Evolutionary conservation across 192 early-diverging fungal species (phyloP).

Genomic region (Linnemannia schmuckeri): DNA sequence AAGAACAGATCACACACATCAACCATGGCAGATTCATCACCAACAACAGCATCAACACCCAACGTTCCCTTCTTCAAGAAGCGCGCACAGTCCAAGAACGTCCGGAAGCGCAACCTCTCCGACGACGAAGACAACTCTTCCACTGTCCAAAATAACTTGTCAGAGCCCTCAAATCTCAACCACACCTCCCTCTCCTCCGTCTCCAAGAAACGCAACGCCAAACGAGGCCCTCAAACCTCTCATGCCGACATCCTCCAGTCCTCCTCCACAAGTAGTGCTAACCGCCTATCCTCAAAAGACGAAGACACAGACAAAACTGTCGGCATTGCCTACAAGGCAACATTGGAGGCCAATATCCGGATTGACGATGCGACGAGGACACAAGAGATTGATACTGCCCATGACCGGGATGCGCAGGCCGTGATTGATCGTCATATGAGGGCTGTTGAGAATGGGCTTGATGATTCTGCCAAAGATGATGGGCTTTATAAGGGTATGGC

Average conservation of each 20-base stretch:
- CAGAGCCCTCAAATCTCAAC: conserved; percentile 47
- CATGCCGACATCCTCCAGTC: conserved; percentile 55
- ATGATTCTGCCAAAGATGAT: conserved; percentile 55
- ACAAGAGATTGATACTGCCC: conserved; percentile 59
- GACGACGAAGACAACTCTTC: conserved; percentile 54
- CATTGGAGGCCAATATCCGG: conserved; percentile 46
- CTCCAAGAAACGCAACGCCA: conserved; percentile 58
- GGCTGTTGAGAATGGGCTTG: conserved; percentile 55
- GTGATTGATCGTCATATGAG: conserved; percentile 59
- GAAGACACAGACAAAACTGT: conserved; percentile 51
- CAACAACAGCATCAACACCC: conserved; percentile 12
- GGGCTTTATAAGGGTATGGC: conserved; percentile 76
- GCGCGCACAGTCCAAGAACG: conserved; percentile 62
- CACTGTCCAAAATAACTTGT: conserved; percentile 43
- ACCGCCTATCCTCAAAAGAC: conserved; percentile 42
- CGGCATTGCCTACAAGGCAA: conserved; percentile 51
- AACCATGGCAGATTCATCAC: conserved; percentile 32
- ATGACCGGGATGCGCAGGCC: conserved; percentile 58
- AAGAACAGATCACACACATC: background rate
- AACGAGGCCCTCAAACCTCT: conserved; percentile 38
- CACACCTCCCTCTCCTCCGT: conserved; percentile 58
- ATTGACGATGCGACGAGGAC: conserved; percentile 49
- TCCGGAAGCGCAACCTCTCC: conserved; percentile 65
- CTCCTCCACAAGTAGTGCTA: conserved; percentile 61
- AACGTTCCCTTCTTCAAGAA: conserved; percentile 73